Conservation (phyloP, 352 stramenopile species). For the Phytophthora fragariae region DNA sequence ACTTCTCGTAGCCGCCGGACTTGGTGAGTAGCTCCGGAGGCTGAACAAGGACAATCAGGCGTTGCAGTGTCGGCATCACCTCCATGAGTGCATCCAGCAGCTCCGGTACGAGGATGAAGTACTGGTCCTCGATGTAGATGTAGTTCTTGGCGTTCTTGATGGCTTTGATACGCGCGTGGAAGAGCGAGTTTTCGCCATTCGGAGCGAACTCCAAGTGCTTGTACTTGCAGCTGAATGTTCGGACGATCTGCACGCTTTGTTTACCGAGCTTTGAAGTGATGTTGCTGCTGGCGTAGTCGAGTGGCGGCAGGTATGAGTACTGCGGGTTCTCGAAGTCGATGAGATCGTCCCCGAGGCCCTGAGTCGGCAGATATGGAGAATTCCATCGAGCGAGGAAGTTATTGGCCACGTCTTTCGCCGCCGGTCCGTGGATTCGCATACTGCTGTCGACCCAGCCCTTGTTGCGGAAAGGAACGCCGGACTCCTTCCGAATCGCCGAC, state of each 20-base stretch:
- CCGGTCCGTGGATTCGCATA: slow-evolving; percentile 52
- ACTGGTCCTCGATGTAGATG: slow-evolving; percentile 78
- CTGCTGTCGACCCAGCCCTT: slow-evolving; percentile 64
- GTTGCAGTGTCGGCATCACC: slow-evolving; percentile 48
- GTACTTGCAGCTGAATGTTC: slow-evolving; percentile 67
- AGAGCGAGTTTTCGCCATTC: slow-evolving; percentile 53
- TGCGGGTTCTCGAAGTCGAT: slow-evolving; percentile 60
- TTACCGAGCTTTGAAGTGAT: slow-evolving; percentile 21
- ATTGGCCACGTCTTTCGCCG: slow-evolving; percentile 49
- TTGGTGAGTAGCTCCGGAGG: slow-evolving; percentile 34
- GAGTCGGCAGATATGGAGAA: slow-evolving; percentile 35
- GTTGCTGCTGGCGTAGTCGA: slow-evolving; percentile 21
- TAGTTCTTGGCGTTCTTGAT: slow-evolving; percentile 66
- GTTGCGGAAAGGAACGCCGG: slow-evolving; percentile 41
- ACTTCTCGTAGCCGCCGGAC: slow-evolving; percentile 49
- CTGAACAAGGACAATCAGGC: slow-evolving; percentile 58
- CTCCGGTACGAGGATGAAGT: slow-evolving; percentile 60
- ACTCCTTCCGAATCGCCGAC: slow-evolving; percentile 37
- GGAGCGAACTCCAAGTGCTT: slow-evolving; percentile 57
- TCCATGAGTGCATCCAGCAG: slow-evolving; percentile 51
- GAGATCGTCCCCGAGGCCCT: slow-evolving; percentile 41
- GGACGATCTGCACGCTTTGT: slow-evolving; percentile 58
- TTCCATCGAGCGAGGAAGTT: slow-evolving; percentile 71
- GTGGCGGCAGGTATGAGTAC: slow-evolving; percentile 25
- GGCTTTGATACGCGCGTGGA: slow-evolving; percentile 58